phyloP scores from a whole-genome alignment of 768 basidiomycete genomes.

The Lanmaoa rubissima region DNA sequence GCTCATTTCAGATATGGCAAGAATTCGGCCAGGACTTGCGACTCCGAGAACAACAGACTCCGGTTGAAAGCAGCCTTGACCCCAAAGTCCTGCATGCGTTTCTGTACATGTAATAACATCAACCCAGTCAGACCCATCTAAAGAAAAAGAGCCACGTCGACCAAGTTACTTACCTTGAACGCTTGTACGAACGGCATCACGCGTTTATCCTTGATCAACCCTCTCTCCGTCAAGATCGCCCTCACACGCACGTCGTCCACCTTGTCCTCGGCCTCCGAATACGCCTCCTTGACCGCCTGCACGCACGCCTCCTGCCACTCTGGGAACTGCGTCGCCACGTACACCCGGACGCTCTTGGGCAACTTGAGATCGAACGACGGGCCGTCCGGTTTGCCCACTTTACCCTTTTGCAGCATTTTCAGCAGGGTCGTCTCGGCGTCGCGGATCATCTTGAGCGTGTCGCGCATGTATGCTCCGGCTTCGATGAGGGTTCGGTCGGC shows the following conservation, averaged over 20 bases:
- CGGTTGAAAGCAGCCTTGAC: constrained; percentile 79
- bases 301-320: constrained; percentile 91
- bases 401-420: constrained; percentile 79
- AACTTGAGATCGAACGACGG: constrained; percentile 79
- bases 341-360: constrained; percentile 84
- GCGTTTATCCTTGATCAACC: constrained; percentile 93
- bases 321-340: constrained; percentile 87
- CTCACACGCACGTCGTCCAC: constrained; percentile 85
- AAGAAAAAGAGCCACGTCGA: neutral
- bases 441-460: constrained; percentile 86
- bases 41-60: constrained; percentile 79
- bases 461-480: constrained; percentile 81
- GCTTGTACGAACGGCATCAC: constrained; percentile 92
- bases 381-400: constrained; percentile 50
- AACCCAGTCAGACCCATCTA: neutral
- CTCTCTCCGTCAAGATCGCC: constrained; percentile 60
- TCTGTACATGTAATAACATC: constrained; percentile 40
- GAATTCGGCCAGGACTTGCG: constrained; percentile 64
- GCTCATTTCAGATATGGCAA: too few species aligned
- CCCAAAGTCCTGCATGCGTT: constrained; percentile 77
- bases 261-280: constrained; percentile 50
- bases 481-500: constrained; percentile 70
- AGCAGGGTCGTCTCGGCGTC: constrained; percentile 78
- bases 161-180: constrained; percentile 80
- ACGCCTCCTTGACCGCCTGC: constrained; percentile 68